These are phyloP conservation scores for Nakaseomyces kungkrabaensis DNA, from an alignment of 1,139 yeast species.

Conservation along the genomic window DNA sequence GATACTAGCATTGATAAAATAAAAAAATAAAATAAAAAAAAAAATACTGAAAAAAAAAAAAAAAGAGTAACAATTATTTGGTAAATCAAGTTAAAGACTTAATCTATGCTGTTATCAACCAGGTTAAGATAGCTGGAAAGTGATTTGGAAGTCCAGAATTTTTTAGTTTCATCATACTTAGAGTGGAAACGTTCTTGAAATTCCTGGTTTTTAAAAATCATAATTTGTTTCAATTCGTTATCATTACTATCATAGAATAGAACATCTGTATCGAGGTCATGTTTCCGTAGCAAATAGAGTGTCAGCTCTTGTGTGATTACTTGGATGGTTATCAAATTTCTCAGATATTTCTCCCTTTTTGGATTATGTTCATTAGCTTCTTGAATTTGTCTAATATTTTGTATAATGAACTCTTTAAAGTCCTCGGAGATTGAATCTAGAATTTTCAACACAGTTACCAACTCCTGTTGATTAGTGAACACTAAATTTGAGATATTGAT, in stretches of 20 bases:
- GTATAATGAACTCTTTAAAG: slow-evolving; percentile 17
- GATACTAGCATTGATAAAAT: too few species aligned
- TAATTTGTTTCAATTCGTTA: not conserved
- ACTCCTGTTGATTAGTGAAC: slow-evolving; percentile 16
- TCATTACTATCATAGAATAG: slow-evolving; percentile 7
- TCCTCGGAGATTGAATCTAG: slow-evolving; percentile 20
- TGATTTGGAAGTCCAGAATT: not conserved
- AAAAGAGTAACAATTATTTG: too few species aligned
- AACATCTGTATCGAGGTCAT: slow-evolving; percentile 12
- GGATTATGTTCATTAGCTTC: not conserved
- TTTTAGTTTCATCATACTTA: not conserved
- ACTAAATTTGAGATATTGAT: slow-evolving; percentile 16
- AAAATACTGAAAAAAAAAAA: too few species aligned
- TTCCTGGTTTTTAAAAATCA: not conserved
- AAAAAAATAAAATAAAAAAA: too few species aligned
- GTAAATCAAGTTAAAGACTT: too few species aligned
- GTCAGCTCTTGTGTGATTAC: slow-evolving; percentile 9
- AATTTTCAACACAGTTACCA: slow-evolving; percentile 13
- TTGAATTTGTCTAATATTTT: slow-evolving; percentile 2
- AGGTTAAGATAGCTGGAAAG: not conserved
- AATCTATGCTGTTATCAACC: not conserved
- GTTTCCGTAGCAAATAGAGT: slow-evolving; percentile 8
- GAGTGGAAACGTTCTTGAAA: not conserved
- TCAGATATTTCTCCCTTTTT: not conserved
- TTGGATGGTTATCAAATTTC: slow-evolving; percentile 6